Evolutionary conservation across 306 rosid genomes (phyloP).

Genomic region (Fragaria iinumae): DNA sequence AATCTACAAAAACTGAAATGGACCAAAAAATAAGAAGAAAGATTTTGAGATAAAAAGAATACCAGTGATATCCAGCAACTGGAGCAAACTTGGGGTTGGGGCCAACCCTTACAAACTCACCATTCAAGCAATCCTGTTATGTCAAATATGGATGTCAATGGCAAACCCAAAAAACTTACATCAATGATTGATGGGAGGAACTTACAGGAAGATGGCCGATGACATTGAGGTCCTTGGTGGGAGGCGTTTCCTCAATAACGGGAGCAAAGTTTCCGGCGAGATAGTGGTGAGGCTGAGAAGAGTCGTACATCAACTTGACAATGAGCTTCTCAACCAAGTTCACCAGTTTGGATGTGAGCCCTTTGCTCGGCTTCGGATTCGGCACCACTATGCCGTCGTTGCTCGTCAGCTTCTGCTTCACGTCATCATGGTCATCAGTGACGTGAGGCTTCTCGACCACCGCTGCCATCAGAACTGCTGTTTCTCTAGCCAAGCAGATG

Average conservation of each 20-base stretch:
- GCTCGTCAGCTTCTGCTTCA: constrained; percentile 29
- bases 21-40: neutral
- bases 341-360: constrained; percentile 48
- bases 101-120: constrained; percentile 96
- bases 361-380: constrained; percentile 69
- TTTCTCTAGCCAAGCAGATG: neutral
- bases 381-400: constrained; percentile 37
- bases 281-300: constrained; percentile 66
- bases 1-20: neutral
- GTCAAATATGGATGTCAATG: constrained; percentile 1
- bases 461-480: constrained; percentile 27
- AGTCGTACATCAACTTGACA: constrained; percentile 62
- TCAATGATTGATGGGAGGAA: neutral
- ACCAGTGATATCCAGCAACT: constrained; percentile 94
- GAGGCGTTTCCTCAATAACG: constrained; percentile 75
- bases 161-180: neutral
- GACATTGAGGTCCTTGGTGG: constrained; percentile 56
- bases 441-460: neutral
- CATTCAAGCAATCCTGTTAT: constrained; percentile 79
- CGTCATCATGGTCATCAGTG: neutral
- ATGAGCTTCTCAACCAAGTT: constrained; percentile 69
- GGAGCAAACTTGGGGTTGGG: constrained; percentile 85
- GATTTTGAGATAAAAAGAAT: neutral
- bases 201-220: constrained; percentile 76
- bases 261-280: constrained; percentile 84